These are phyloP conservation scores for Fusarium nelsonii DNA, from an alignment of 2,329 filamentous ascomycete genomes.

Conservation along the genomic window DNA sequence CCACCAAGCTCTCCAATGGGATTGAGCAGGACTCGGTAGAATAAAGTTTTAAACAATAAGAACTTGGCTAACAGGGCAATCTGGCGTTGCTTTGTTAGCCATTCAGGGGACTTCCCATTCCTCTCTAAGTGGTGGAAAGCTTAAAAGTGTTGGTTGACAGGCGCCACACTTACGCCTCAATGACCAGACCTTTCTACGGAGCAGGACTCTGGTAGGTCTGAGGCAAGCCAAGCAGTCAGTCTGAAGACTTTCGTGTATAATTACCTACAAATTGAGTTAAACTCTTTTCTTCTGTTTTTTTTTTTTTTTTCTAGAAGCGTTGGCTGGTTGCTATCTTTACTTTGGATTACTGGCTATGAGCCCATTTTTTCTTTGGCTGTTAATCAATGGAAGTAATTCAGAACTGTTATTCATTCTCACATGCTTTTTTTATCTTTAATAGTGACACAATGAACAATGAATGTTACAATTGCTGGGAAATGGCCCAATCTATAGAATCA, in stretches of 20 bases:
- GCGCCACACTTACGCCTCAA: slow-evolving; percentile 18
- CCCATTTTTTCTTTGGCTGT: slow-evolving; percentile 14
- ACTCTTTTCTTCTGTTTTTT: background rate
- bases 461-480: background rate
- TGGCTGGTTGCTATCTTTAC: background rate
- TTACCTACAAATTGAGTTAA: background rate
- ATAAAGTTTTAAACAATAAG: slow-evolving; percentile 1
- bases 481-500: background rate
- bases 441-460: background rate
- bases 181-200: background rate
- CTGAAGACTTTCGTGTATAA: slow-evolving; percentile 11
- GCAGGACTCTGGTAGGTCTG: slow-evolving; percentile 3
- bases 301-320: background rate
- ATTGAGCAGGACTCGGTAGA: slow-evolving; percentile 29
- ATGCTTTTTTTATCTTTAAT: background rate
- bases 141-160: slow-evolving; percentile 15
- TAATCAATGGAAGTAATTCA: slow-evolving; percentile 10
- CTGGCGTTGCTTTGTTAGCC: background rate
- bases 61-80: background rate
- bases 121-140: slow-evolving; percentile 2
- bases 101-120: slow-evolving; percentile 7
- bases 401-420: slow-evolving; percentile 10
- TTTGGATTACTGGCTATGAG: background rate
- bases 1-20: slow-evolving; percentile 26
- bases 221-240: background rate